Evolutionary conservation across 805 yeast genomes (phyloP).

Genomic region (Cyberlindnera euphorbiiphila): DNA sequence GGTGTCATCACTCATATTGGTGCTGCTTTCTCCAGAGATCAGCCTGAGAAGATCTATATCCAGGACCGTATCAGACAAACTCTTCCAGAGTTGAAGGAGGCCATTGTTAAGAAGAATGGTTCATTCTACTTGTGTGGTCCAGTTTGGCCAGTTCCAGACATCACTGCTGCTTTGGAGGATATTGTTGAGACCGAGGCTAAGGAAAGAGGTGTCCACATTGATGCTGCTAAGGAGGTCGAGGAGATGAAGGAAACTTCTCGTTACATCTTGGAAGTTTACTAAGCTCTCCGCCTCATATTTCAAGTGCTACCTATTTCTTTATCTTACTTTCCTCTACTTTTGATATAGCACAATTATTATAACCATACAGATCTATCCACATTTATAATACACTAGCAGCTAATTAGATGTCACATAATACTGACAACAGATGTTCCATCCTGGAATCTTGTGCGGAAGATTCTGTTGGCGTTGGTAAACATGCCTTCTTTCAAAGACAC

Average conservation of each 20-base stretch:
- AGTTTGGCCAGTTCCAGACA: conserved; percentile 98
- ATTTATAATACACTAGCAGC: too few relatives aligned
- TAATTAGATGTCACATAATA: conserved; percentile 59
- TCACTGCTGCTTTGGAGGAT: conserved; percentile 84
- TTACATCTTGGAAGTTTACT: conserved; percentile 91
- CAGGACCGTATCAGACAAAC: conserved; percentile 88
- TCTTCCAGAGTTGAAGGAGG: conserved; percentile 67
- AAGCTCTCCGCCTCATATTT: conserved; percentile 19
- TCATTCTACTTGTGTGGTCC: conserved; percentile 97
- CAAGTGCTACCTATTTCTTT: too few relatives aligned
- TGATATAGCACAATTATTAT: too few relatives aligned
- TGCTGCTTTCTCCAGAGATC: conserved; percentile 98
- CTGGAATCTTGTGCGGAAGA: conserved; percentile 89
- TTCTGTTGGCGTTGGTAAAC: conserved; percentile 95
- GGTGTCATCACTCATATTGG: conserved; percentile 92
- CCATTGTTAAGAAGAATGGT: conserved; percentile 75
- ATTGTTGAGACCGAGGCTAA: conserved; percentile 71
- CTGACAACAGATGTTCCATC: conserved; percentile 95
- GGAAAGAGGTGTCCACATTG: conserved; percentile 60
- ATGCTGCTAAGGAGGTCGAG: conserved; percentile 78
- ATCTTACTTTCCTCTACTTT: too few relatives aligned
- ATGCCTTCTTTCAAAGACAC: conserved; percentile 97
- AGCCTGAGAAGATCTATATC: conserved; percentile 88
- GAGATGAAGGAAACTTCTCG: conserved; percentile 90
- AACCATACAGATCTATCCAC: not conserved